Percentiles rank a stretch among this genome's conserved stretches.
Evolutionary conservation across 208 protist species (phyloP).

Genomic region (Angomonas deanei): DNA sequence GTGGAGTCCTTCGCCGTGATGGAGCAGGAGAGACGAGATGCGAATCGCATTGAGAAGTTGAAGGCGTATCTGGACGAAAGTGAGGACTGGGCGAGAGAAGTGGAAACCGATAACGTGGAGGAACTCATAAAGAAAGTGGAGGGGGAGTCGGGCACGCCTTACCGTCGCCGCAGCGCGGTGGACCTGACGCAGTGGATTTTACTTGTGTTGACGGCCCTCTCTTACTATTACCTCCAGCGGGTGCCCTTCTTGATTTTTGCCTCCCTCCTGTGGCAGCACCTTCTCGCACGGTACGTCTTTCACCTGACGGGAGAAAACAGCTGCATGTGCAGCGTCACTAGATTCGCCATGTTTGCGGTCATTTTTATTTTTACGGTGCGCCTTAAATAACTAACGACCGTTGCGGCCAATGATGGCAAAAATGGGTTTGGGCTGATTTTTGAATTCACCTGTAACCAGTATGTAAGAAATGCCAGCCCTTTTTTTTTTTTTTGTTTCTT

Average conservation of each 20-base stretch:
- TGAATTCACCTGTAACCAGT: too few relatives aligned
- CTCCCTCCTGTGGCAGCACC: constrained; percentile 4
- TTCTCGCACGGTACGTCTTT: too few relatives aligned
- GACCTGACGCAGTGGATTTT: too few relatives aligned
- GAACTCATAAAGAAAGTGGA: not conserved
- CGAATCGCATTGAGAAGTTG: constrained; percentile 13
- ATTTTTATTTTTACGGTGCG: too few relatives aligned
- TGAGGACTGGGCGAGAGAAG: not conserved
- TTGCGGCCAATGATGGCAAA: too few relatives aligned
- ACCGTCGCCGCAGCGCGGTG: not conserved
- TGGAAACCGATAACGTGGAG: not conserved
- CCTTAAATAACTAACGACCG: too few relatives aligned
- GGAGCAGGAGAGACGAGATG: constrained; percentile 57
- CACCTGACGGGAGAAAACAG: too few relatives aligned
- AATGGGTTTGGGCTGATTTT: too few relatives aligned
- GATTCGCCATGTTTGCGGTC: too few relatives aligned
- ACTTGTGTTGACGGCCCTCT: not conserved
- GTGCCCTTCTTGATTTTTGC: not conserved
- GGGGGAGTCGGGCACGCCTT: not conserved
- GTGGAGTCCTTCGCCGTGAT: constrained; percentile 74
- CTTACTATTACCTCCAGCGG: not conserved
- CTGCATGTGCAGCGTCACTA: too few relatives aligned
- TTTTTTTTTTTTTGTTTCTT: too few relatives aligned
- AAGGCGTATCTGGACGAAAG: constrained; percentile 9
- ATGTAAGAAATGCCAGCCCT: too few relatives aligned